Evolutionary conservation across 306 rosid genomes (phyloP).

Genomic region (Biancaea sappan): DNA sequence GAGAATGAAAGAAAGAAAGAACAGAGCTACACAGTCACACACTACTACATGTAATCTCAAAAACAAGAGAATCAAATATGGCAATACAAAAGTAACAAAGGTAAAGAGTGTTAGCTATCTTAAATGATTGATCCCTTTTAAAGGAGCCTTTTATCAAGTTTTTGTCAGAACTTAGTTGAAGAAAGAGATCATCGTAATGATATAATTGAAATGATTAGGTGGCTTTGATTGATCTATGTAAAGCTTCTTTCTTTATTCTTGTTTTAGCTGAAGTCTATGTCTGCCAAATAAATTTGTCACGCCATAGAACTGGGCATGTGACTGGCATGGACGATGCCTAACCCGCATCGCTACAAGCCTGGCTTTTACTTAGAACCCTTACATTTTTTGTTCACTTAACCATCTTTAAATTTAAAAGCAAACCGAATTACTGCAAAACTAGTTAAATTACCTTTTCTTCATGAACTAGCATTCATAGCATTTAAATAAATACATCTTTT

Average conservation of each 20-base stretch:
- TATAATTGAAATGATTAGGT: conserved; percentile 30
- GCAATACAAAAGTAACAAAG: neutral
- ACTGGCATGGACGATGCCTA: too few species aligned
- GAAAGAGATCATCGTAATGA: neutral
- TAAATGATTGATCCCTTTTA: conserved; percentile 48
- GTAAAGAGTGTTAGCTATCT: conserved; percentile 33
- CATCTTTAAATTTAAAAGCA: too few species aligned
- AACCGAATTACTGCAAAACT: too few species aligned
- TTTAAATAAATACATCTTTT: too few species aligned
- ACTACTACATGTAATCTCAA: neutral
- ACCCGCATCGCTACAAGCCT: too few species aligned
- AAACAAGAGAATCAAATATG: neutral
- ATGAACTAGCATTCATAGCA: too few species aligned
- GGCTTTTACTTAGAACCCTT: too few species aligned
- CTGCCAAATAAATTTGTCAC: too few species aligned
- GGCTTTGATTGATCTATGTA: conserved; percentile 35
- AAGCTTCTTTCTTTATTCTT: too few species aligned
- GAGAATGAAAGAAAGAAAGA: neutral
- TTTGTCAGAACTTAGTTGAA: conserved; percentile 44
- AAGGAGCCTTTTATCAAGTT: conserved; percentile 30
- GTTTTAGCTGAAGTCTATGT: conserved; percentile 36
- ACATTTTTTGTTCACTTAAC: too few species aligned
- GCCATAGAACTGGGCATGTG: too few species aligned
- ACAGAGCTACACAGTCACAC: neutral
- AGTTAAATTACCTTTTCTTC: too few species aligned